These are phyloP conservation scores for Aureobasidium namibiae DNA, from an alignment of 2,329 filamentous ascomycete species.

Conservation along the genomic window DNA sequence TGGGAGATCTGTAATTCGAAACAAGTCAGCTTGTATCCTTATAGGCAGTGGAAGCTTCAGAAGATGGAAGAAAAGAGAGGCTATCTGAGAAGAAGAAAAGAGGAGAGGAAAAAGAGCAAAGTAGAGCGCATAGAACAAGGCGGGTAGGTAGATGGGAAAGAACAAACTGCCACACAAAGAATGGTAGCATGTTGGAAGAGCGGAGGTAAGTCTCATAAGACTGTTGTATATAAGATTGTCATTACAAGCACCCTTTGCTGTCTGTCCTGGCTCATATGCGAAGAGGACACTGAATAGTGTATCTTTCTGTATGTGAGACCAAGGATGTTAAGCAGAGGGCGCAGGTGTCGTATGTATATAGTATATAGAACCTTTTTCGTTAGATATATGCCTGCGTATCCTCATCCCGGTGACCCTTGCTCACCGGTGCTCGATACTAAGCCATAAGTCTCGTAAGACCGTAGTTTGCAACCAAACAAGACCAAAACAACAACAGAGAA, in stretches of 20 bases:
- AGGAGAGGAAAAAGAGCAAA: too few species aligned
- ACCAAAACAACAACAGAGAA: not conserved
- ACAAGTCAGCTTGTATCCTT: too few species aligned
- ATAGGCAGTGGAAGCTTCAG: not conserved
- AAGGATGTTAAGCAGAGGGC: not conserved
- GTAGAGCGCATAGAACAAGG: too few species aligned
- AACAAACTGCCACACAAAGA: not conserved
- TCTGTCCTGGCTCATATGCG: too few species aligned
- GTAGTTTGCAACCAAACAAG: not conserved
- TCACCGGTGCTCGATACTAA: too few species aligned
- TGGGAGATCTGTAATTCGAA: not conserved
- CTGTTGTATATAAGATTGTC: not conserved
- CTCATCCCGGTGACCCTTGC: too few species aligned
- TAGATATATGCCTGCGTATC: not conserved
- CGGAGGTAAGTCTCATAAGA: slow-evolving; percentile 3
- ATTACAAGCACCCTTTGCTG: not conserved
- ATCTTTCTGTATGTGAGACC: not conserved
- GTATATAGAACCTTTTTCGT: not conserved
- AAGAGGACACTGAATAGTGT: too few species aligned
- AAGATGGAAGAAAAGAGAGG: not conserved
- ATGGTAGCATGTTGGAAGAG: not conserved
- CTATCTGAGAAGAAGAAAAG: too few species aligned
- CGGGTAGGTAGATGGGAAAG: not conserved
- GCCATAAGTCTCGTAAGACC: not conserved
- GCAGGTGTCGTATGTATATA: not conserved